Evolutionary conservation across 2,329 filamentous ascomycete genomes (phyloP), one percentile per base, ranked within the genome.

Genomic region (Claviceps maximensis): DNA sequence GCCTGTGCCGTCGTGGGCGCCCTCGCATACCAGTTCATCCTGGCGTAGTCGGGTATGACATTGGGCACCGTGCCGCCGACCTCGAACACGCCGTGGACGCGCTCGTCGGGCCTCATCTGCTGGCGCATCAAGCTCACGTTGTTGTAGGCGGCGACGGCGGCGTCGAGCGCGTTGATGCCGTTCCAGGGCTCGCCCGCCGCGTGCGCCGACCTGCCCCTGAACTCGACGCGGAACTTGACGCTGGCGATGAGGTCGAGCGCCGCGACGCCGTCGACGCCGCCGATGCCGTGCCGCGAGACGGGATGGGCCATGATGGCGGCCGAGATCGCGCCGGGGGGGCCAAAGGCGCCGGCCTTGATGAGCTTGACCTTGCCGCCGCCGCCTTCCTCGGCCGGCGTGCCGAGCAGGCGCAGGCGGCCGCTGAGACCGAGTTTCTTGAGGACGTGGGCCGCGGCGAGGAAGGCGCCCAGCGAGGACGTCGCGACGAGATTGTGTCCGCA

Each of bases 401-500:
- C 71, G 1, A 73, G 61, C 2, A 73, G 61, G 1, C 68, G 63
- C 3, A 73, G 59, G 2, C 69, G 62, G 12, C 70, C 69, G 0
- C 27, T 4, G 45, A 27, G 23, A 8, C 64, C 60, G 2, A 64
- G 60, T 3, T 58, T 45, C 33, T 63, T 60, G 27, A 73, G 58
- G 0, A 65, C 64, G 1, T 60, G 61, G 1, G 65, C 68, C 0
- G 64, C 59, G 12, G 63, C 69, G 13, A 73, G 59, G 46, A 71
- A 72, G 6, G 68, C 63, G 1, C 67, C 68, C 7, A 73, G 57
- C 1, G 66, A 64, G n/a, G 67, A 61, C 0, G 67, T 68, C 12
- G 70, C 66, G 53, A 74, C 72, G 19, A 74, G 62, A 58, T 74
- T 73, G 60, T 74, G 71, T 1, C 71, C 71, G 58, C 71, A 74